Conservation (phyloP, 306 rosid genomes). For the Castanea mollissima region DNA sequence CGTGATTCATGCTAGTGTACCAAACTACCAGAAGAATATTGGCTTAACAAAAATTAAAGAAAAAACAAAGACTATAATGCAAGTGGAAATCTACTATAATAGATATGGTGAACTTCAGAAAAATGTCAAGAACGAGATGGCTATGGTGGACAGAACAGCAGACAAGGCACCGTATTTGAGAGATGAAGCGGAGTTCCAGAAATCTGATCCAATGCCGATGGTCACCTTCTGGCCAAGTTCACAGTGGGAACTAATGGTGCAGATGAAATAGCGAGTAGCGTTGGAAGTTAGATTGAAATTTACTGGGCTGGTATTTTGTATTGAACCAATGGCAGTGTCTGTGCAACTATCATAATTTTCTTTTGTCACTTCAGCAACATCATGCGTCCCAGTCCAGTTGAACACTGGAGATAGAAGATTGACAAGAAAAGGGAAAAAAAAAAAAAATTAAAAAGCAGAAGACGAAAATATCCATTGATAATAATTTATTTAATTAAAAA, state of each 20-base stretch:
- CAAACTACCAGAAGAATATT: too few species aligned
- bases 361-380: constrained; percentile 23
- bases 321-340: constrained; percentile 4
- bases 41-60: not conserved
- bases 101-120: not conserved
- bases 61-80: not conserved
- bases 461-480: too few species aligned
- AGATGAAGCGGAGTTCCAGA: not conserved
- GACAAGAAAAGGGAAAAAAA: not conserved
- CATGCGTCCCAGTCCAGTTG: constrained; percentile 24
- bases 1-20: too few species aligned
- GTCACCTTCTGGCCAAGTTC: constrained; percentile 34
- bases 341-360: constrained; percentile 17
- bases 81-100: constrained; percentile 17
- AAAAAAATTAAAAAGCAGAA: not conserved
- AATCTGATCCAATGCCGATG: constrained; percentile 9
- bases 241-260: constrained; percentile 29
- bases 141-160: constrained; percentile 8
- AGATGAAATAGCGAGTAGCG: constrained; percentile 29
- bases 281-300: constrained; percentile 14
- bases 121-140: constrained; percentile 1
- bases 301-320: constrained; percentile 17
- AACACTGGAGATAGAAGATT: constrained; percentile 1
- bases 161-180: not conserved
- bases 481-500: too few species aligned